These are phyloP conservation scores for Trypanosoma brucei DNA, from an alignment of 208 protist genomes.

Conservation along the genomic window DNA sequence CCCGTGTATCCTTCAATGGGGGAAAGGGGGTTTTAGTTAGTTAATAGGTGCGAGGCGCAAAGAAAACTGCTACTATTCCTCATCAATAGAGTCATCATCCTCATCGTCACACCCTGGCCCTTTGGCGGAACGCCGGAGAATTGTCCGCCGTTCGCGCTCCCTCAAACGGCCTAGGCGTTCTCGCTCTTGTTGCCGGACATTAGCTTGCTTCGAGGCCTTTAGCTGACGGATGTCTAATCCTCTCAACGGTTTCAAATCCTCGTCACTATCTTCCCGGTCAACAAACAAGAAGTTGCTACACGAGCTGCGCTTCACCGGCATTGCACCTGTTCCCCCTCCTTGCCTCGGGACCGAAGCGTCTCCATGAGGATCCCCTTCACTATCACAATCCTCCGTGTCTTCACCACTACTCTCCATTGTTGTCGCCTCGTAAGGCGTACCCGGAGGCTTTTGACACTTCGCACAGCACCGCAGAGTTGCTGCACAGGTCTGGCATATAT, in stretches of 20 bases:
- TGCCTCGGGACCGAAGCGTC: constrained; percentile 5
- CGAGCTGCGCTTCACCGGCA: constrained; percentile 7
- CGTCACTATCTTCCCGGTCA: constrained; percentile 37
- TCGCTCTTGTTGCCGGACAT: constrained; percentile 23
- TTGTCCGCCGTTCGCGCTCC: constrained; percentile 56
- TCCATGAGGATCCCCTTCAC: background rate
- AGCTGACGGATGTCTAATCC: constrained; percentile 60
- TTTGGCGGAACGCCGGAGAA: constrained; percentile 20
- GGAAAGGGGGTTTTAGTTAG: too few species aligned
- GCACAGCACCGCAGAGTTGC: constrained; percentile 39
- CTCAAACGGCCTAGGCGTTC: constrained; percentile 37
- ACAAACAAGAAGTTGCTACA: constrained; percentile 54
- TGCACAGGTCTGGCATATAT: constrained; percentile 76
- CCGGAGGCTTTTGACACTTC: constrained; percentile 78
- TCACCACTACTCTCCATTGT: background rate
- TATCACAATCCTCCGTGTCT: background rate
- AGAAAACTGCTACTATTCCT: constrained; percentile 12
- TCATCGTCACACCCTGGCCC: background rate
- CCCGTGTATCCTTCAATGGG: too few species aligned
- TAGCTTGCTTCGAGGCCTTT: constrained; percentile 23
- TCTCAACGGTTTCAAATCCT: constrained; percentile 38
- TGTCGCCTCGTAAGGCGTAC: background rate
- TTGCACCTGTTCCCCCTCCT: constrained; percentile 14
- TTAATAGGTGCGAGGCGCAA: too few species aligned
- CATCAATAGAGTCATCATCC: constrained; percentile 10